Conservation (phyloP, 306 rosid genomes). For the Gastrolobium villosum region DNA sequence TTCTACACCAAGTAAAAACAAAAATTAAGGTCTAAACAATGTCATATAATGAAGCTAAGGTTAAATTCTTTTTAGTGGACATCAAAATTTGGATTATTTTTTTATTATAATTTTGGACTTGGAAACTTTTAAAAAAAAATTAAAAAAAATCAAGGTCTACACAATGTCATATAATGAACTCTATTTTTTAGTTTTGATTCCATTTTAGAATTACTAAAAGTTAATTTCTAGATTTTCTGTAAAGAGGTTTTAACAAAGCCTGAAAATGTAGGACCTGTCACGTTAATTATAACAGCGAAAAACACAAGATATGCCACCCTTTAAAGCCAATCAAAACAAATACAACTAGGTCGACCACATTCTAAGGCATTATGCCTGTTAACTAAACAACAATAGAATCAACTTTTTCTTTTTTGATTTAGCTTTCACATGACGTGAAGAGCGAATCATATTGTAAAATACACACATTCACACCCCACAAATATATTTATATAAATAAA, state of each 20-base stretch:
- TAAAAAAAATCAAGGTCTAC: no score
- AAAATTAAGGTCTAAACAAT: not conserved
- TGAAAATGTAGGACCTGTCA: not conserved
- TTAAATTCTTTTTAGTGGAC: not conserved
- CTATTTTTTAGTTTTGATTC: not conserved
- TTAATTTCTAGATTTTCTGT: not conserved
- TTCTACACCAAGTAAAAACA: not conserved
- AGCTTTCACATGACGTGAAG: slow-evolving; percentile 34
- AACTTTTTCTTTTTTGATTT: not conserved
- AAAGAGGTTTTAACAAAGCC: not conserved
- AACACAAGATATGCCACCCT: not conserved
- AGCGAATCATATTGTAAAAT: not conserved
- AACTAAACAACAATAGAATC: not conserved
- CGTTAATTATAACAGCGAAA: not conserved
- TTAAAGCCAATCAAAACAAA: slow-evolving; percentile 14
- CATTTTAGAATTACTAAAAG: no score
- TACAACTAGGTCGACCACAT: not conserved
- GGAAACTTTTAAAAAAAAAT: no score
- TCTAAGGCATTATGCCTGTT: slow-evolving; percentile 16
- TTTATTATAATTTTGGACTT: not conserved
- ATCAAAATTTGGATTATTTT: not conserved
- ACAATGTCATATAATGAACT: not conserved
- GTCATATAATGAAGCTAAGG: not conserved
- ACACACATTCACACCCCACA: slow-evolving; percentile 12
- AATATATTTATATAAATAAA: not conserved